These are phyloP conservation scores for Pythium angustatum DNA, from an alignment of 352 stramenopile genomes.

Conservation along the genomic window DNA sequence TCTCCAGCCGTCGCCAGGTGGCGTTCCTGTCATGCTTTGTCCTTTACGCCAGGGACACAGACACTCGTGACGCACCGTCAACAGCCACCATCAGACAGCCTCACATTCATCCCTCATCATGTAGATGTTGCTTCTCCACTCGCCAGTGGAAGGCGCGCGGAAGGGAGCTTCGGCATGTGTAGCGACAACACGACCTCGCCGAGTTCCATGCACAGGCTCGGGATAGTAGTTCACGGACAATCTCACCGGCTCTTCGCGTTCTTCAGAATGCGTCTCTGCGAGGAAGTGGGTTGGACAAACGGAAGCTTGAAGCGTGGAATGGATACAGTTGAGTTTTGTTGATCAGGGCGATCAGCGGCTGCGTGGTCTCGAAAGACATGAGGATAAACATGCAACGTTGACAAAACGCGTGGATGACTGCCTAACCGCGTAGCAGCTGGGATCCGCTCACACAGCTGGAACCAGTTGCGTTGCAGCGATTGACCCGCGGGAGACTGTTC, in stretches of 20 bases:
- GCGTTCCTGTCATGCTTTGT: not conserved
- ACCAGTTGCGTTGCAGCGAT: not conserved
- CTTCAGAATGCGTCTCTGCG: not conserved
- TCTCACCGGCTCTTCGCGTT: not conserved
- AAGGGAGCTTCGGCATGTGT: too few relatives aligned
- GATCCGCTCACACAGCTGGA: not conserved
- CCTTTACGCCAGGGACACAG: not conserved
- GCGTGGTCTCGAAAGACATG: too few relatives aligned
- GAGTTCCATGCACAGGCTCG: too few relatives aligned
- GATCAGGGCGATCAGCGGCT: too few relatives aligned
- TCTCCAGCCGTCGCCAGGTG: not conserved
- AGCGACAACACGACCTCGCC: too few relatives aligned
- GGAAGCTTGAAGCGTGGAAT: not conserved
- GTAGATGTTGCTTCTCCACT: too few relatives aligned
- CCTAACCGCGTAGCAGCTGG: not conserved
- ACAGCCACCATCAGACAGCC: too few relatives aligned
- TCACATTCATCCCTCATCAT: too few relatives aligned
- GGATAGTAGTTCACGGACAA: too few relatives aligned
- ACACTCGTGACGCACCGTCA: constrained; percentile 1
- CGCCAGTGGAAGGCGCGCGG: too few relatives aligned
- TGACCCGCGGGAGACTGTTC: not conserved
- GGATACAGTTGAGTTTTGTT: not conserved
- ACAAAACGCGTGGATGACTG: too few relatives aligned
- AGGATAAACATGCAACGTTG: too few relatives aligned
- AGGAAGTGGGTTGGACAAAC: not conserved